These are phyloP conservation scores for Fusarium acutatum DNA, from an alignment of 2,329 filamentous ascomycete species.

Conservation along the genomic window DNA sequence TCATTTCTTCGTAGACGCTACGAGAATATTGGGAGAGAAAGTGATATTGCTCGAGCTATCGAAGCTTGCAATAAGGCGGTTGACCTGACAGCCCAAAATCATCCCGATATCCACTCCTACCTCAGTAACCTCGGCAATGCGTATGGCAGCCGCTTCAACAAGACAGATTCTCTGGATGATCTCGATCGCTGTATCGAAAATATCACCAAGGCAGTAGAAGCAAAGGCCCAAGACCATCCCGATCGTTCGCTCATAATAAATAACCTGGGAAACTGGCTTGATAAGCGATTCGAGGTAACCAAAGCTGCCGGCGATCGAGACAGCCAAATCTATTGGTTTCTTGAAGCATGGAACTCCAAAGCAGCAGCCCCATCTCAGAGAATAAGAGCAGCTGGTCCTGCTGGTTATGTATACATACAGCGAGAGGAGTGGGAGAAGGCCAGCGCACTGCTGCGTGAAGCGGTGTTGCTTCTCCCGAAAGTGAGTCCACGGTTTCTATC, in stretches of 20 bases:
- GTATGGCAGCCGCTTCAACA: not conserved
- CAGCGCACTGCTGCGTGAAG: not conserved
- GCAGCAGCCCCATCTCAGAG: not conserved
- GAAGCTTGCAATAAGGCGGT: not conserved
- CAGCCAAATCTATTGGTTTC: not conserved
- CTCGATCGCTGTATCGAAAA: not conserved
- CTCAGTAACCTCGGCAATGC: not conserved
- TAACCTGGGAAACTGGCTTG: not conserved
- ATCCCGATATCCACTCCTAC: not conserved
- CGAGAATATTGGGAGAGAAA: not conserved
- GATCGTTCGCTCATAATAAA: not conserved
- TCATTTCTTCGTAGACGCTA: not conserved
- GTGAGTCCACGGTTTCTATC: not conserved
- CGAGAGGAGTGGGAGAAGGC: not conserved
- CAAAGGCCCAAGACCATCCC: not conserved
- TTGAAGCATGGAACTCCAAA: not conserved
- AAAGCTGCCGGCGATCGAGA: fast-evolving
- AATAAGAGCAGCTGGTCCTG: not conserved
- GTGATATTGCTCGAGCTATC: not conserved
- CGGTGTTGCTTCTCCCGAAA: not conserved
- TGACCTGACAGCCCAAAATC: not conserved
- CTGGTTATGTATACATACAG: not conserved
- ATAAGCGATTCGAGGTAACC: not conserved
- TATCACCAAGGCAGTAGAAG: not conserved
- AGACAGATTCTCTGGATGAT: not conserved